phyloP scores from a whole-genome alignment of 108 stramenopile species.

The Conticribra weissflogii region DNA sequence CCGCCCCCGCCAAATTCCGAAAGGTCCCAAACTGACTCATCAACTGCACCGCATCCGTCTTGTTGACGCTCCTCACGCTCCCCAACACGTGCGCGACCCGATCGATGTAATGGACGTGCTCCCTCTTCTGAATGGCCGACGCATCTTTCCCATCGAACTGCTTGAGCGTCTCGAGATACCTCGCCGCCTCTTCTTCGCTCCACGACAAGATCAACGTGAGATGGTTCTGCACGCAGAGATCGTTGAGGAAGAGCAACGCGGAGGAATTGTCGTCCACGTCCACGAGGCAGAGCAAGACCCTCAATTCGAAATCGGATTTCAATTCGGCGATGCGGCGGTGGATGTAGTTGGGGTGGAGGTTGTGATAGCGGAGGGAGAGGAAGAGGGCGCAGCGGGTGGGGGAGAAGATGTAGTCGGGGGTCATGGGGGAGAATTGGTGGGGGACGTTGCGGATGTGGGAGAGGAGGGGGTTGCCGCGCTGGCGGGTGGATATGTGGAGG shows the following conservation, averaged over 20 bases:
- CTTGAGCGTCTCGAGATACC: slow-evolving; percentile 95
- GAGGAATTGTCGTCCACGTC: slow-evolving; percentile 88
- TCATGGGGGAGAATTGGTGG: slow-evolving; percentile 64
- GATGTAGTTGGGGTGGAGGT: slow-evolving; percentile 74
- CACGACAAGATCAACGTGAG: slow-evolving; percentile 86
- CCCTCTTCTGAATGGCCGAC: slow-evolving; percentile 69
- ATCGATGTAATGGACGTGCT: slow-evolving; percentile 60
- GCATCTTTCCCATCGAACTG: slow-evolving; percentile 90
- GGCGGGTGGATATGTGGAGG: slow-evolving; percentile 73
- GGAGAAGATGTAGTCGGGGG: slow-evolving; percentile 79
- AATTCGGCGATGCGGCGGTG: slow-evolving; percentile 72
- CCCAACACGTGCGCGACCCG: slow-evolving; percentile 69
- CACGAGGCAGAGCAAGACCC: slow-evolving; percentile 85
- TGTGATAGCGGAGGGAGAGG: slow-evolving; percentile 78
- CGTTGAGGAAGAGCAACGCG: slow-evolving; percentile 73
- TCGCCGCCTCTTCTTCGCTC: slow-evolving; percentile 87
- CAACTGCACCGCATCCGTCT: slow-evolving; percentile 79
- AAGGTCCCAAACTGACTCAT: slow-evolving; percentile 68
- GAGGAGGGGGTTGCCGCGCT: slow-evolving; percentile 77
- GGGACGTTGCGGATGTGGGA: slow-evolving; percentile 80
- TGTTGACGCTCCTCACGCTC: slow-evolving; percentile 69
- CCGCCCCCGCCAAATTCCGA: slow-evolving; percentile 56
- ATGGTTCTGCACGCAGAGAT: slow-evolving; percentile 68
- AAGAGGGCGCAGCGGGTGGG: slow-evolving; percentile 74
- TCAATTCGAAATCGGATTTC: slow-evolving; percentile 69